Evolutionary conservation across 2,329 filamentous ascomycete species (phyloP).

Genomic region (Colletotrichum sp.): DNA sequence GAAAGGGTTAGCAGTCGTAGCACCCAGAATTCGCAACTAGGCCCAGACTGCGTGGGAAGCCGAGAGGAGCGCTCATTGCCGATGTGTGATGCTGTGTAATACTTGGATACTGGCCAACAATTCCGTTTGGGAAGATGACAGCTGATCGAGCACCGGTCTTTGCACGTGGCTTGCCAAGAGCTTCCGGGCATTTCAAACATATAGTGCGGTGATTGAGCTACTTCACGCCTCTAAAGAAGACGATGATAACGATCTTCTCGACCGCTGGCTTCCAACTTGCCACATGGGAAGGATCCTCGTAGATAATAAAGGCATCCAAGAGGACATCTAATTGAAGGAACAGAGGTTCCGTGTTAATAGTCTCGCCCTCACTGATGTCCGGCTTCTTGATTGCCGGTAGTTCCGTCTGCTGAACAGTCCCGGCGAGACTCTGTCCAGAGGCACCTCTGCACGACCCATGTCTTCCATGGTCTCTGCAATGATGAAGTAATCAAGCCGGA

Average conservation of each 20-base stretch:
- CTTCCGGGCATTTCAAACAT: no score
- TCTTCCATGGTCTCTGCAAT: not conserved
- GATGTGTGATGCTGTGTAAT: not conserved
- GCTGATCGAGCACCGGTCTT: rapidly evolving
- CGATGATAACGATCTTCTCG: no score
- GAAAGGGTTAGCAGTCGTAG: no score
- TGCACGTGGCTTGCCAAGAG: no score
- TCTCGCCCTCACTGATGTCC: not conserved
- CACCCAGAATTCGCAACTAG: not conserved
- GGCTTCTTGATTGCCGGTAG: not conserved
- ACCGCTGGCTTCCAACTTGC: no score
- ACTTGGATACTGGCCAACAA: not conserved
- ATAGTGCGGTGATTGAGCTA: no score
- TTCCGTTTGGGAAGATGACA: no score
- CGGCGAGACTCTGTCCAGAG: not conserved
- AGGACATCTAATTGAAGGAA: no score
- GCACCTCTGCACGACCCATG: not conserved
- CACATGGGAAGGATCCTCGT: no score
- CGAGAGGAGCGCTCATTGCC: not conserved
- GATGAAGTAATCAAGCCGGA: not conserved
- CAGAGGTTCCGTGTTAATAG: not conserved
- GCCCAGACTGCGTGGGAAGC: not conserved
- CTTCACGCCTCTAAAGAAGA: no score
- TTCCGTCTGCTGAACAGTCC: not conserved
- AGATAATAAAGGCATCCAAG: no score